Evolutionary conservation across 306 rosid genomes (phyloP).

Genomic region (Pachyrhizus erosus): DNA sequence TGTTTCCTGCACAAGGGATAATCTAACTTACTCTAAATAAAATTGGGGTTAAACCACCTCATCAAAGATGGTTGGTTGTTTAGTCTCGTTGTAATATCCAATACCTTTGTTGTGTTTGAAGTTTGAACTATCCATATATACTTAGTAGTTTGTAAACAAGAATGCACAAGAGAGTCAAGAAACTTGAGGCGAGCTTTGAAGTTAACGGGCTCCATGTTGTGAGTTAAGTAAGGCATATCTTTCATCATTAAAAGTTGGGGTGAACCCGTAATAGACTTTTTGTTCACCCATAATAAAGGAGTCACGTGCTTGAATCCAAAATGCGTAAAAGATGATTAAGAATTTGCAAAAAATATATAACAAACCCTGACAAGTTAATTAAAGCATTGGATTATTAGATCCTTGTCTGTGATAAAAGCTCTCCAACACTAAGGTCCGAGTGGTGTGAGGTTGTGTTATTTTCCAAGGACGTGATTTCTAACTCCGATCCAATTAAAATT

Average conservation of each 20-base stretch:
- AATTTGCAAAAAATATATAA: background rate
- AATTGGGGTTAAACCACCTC: no score
- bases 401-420: background rate
- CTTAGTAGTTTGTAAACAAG: background rate
- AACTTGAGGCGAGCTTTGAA: background rate
- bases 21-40: no score
- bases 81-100: background rate
- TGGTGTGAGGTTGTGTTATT: slow-evolving; percentile 6
- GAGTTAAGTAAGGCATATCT: background rate
- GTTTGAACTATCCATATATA: background rate
- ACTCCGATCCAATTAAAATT: background rate
- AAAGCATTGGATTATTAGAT: background rate
- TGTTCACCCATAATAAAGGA: background rate
- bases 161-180: background rate
- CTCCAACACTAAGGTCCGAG: background rate
- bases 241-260: slow-evolving; percentile 5
- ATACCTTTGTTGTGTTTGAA: background rate
- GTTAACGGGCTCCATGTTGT: background rate
- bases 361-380: background rate
- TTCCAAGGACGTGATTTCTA: background rate
- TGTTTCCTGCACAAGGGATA: no score
- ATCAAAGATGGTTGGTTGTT: no score
- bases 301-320: background rate
- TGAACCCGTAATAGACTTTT: slow-evolving; percentile 3
- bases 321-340: background rate